Conservation (phyloP, 805 yeast species). For the Sugiyamaella boreocaroliniensis region DNA sequence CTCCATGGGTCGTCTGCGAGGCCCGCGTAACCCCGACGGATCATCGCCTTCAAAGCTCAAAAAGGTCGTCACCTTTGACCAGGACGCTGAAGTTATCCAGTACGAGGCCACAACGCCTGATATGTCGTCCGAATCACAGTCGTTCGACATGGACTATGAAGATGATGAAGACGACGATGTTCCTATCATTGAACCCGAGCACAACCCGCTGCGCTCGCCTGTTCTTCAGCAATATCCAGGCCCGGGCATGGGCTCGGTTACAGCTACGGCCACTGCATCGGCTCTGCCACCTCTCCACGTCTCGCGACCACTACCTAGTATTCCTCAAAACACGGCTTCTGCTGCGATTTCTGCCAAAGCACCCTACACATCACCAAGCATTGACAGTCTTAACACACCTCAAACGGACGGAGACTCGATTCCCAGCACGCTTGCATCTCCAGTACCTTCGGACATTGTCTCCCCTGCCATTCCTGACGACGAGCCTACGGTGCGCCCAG, state of each 20-base stretch:
- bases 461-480: not conserved
- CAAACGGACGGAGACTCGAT: not conserved
- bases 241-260: not conserved
- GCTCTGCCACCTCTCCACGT: not conserved
- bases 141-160: constrained; percentile 6
- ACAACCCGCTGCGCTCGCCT: not conserved
- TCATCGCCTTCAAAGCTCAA: constrained; percentile 14
- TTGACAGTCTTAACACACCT: not conserved
- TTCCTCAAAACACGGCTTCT: constrained; percentile 9
- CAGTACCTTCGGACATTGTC: not conserved
- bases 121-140: constrained; percentile 11
- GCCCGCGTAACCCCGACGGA: constrained; percentile 12
- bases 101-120: constrained; percentile 23
- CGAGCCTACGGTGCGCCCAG: not conserved
- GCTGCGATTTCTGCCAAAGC: not conserved
- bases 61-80: constrained; percentile 23
- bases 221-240: not conserved
- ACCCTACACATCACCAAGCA: not conserved
- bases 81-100: constrained; percentile 21
- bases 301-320: constrained; percentile 20
- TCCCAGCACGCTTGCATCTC: not conserved
- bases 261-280: not conserved
- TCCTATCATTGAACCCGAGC: constrained; percentile 21
- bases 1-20: constrained; percentile 12
- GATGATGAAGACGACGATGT: constrained; percentile 16